Percentiles rank a stretch among this genome's conserved stretches.
phyloP scores from a whole-genome alignment of 2,329 filamentous ascomycete genomes.

The Trichoderma harzianum region DNA sequence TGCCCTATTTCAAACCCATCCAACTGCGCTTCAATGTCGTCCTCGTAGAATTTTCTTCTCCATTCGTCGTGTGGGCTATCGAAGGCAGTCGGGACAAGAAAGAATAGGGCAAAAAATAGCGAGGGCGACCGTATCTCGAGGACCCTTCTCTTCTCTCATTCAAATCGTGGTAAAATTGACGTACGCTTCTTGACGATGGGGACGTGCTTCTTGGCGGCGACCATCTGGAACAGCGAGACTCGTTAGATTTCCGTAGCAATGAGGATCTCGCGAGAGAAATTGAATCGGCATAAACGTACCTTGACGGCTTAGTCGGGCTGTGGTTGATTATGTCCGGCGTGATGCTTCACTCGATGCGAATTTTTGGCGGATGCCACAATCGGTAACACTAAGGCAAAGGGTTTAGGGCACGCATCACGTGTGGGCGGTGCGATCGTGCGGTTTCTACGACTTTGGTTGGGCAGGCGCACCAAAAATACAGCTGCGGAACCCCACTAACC shows the following conservation, averaged over 20 bases:
- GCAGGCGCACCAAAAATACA: neutral
- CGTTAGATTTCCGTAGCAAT: slow-evolving; percentile 23
- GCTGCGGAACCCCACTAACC: neutral
- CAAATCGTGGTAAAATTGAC: slow-evolving; percentile 41
- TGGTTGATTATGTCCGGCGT: slow-evolving; percentile 35
- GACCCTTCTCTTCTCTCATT: neutral
- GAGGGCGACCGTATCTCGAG: neutral
- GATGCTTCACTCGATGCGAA: slow-evolving; percentile 34
- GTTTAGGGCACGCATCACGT: slow-evolving; percentile 37
- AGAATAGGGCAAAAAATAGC: neutral
- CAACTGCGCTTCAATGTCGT: slow-evolving; percentile 12
- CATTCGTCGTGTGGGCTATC: neutral
- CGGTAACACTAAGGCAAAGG: slow-evolving; percentile 29
- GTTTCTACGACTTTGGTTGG: neutral
- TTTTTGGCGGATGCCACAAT: slow-evolving; percentile 36
- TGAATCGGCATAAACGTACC: slow-evolving; percentile 29
- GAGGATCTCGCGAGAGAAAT: neutral
- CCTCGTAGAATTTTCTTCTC: neutral
- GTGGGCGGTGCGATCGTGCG: slow-evolving; percentile 5
- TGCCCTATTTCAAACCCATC: neutral
- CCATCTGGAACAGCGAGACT: slow-evolving; percentile 65
- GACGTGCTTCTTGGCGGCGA: slow-evolving; percentile 98
- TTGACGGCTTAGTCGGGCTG: slow-evolving; percentile 40
- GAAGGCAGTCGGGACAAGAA: slow-evolving; percentile 2
- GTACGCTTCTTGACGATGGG: slow-evolving; percentile 99